Conservation (phyloP, 2,329 filamentous ascomycete species). For the Paracorniculantispora psalliotae region DNA sequence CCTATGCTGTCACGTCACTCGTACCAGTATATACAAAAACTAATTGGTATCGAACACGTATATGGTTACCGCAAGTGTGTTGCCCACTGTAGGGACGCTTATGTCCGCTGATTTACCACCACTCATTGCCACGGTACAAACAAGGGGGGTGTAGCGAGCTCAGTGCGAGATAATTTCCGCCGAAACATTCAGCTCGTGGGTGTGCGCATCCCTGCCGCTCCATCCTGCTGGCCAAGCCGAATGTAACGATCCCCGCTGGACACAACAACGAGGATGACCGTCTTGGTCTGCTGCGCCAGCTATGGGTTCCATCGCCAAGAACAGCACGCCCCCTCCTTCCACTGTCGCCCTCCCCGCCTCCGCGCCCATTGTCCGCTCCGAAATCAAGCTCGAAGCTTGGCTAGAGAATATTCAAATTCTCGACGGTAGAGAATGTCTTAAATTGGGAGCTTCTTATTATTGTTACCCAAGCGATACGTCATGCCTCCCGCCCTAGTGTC, state of each 20-base stretch:
- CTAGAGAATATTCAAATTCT: neutral
- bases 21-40: too few relatives aligned
- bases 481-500: neutral
- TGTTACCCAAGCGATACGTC: neutral
- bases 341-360: neutral
- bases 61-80: too few relatives aligned
- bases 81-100: too few relatives aligned
- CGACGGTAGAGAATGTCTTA: neutral
- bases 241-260: neutral
- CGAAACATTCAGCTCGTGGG: neutral
- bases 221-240: neutral
- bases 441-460: neutral
- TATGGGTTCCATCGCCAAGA: conserved; percentile 5
- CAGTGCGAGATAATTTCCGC: neutral
- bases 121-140: neutral
- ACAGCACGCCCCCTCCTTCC: neutral
- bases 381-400: neutral
- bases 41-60: too few relatives aligned
- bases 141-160: neutral
- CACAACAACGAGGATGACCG: neutral
- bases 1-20: too few relatives aligned
- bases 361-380: neutral
- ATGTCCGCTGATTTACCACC: too few relatives aligned
- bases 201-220: neutral
- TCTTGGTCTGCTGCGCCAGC: neutral